A percentile compares a stretch with the other conserved stretches of the same genome.
phyloP scores from a whole-genome alignment of 2,329 filamentous ascomycete species.

The Aspergillus sp. region DNA sequence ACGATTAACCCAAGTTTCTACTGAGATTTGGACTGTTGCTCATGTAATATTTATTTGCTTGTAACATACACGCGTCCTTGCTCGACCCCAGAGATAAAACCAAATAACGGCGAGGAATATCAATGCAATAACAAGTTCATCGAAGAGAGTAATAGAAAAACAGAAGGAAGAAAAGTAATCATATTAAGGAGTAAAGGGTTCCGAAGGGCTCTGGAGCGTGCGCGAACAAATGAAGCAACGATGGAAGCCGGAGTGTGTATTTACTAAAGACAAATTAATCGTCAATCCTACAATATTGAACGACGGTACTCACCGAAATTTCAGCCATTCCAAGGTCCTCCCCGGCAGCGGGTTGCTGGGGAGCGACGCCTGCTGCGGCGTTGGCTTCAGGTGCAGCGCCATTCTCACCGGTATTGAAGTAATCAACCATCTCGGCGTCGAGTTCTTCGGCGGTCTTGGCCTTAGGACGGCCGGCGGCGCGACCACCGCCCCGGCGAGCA shows the following conservation, averaged over 20 bases:
- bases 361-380: conserved; percentile 48
- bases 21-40: neutral
- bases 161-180: conserved; percentile 9
- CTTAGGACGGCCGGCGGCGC: conserved; percentile 63
- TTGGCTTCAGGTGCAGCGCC: conserved; percentile 40
- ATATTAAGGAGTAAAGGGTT: conserved; percentile 6
- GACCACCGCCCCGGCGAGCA: conserved; percentile 51
- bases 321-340: conserved; percentile 58
- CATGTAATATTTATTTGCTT: conserved; percentile 12
- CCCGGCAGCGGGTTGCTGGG: conserved; percentile 49
- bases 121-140: conserved; percentile 5
- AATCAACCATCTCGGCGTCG: conserved; percentile 96
- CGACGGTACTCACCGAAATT: conserved; percentile 48
- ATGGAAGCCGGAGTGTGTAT: conserved; percentile 10
- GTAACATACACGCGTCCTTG: conserved; percentile 21
- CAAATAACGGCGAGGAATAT: conserved; percentile 10
- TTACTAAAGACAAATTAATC: conserved; percentile 15
- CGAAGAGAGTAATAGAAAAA: conserved; percentile 10
- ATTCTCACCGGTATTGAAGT: conserved; percentile 59
- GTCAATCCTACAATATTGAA: no score
- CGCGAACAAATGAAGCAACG: conserved; percentile 1
- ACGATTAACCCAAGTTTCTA: neutral
- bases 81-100: conserved; percentile 10
- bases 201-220: conserved; percentile 6
- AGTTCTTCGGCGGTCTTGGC: conserved; percentile 92